Percentiles rank a stretch among this genome's conserved stretches.
These are phyloP conservation scores for Paxillus involutus DNA, from an alignment of 768 basidiomycete genomes.

Conservation along the genomic window DNA sequence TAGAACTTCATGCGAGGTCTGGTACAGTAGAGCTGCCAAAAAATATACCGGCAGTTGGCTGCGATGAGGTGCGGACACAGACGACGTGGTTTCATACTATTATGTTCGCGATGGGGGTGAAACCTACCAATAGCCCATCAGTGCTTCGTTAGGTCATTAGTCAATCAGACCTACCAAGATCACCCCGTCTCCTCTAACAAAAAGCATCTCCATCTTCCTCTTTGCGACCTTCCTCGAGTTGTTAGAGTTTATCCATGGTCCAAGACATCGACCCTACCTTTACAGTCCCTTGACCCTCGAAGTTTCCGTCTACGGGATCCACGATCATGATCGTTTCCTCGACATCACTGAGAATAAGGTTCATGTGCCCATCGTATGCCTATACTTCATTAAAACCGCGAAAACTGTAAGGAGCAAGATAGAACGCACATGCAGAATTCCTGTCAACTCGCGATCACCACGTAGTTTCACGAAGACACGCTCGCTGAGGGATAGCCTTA, in stretches of 20 bases:
- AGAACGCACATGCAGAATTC: conserved; percentile 82
- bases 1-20: neutral
- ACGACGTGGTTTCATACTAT: conserved; percentile 9
- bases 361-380: conserved; percentile 99
- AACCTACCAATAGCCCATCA: conserved; percentile 48
- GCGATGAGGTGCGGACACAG: conserved; percentile 4
- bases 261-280: conserved; percentile 46
- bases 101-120: conserved; percentile 78
- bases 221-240: conserved; percentile 68
- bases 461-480: conserved; percentile 97
- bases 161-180: conserved; percentile 67
- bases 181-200: conserved; percentile 95
- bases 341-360: conserved; percentile 95
- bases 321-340: conserved; percentile 97
- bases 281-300: conserved; percentile 58
- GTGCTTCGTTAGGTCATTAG: neutral
- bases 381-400: conserved; percentile 33
- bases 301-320: conserved; percentile 71
- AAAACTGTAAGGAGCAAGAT: neutral
- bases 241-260: neutral
- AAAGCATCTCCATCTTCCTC: conserved; percentile 96
- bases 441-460: conserved; percentile 89
- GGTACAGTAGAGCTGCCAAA: conserved; percentile 17
- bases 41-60: conserved; percentile 33
- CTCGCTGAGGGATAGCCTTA: conserved; percentile 93